Evolutionary conservation across 1,139 yeast genomes (phyloP), one percentile per base, ranked within the genome.

Genomic region (Scheffersomyces segobiensis): DNA sequence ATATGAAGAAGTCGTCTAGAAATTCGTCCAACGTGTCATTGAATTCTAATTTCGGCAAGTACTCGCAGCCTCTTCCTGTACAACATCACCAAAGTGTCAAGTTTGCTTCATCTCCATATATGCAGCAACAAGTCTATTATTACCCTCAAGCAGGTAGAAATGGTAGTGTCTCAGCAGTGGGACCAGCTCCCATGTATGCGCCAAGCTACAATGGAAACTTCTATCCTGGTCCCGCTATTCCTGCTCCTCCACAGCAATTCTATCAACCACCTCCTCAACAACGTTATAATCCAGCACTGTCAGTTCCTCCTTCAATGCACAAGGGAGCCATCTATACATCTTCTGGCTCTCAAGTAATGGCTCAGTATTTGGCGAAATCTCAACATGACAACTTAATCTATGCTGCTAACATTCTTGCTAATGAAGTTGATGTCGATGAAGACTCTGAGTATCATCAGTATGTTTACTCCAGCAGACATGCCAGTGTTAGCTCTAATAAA

Each of bases 291-390:
- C 22, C 50, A 21, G 17, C 24, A 10, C 14, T 49, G 53, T 22
- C 58, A 58, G 26, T 48, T 48, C 24, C 50, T 5, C 50, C 17
- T 8, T 26, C 17, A 20, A 5, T 20, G 50, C 50, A 48, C 50
- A 48, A 48, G 24, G 50, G 26, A 52, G 59, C 47, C 17, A 53
- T 52, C 48, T 72, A 69, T 60, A 72, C 82, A 2, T 79, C 85
- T 14, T 84, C 88, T 7, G 93, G 93, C 3, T 85, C 90, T 0
- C 90, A 87, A 65, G 91, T 88, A 7, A 87, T 89, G 90, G 89
- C 91, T 0, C 93, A 88, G 68, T 89, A 88, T 67, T 76, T 89
- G 64, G 91, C 91, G 17, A 88, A 86, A 67, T 78, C 88, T 10
- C 93, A 87, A 66, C 87, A 85, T 60, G 88, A 86, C 55, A 83